phyloP scores from a whole-genome alignment of 805 yeast genomes.

The Cyberlindnera maritima region DNA sequence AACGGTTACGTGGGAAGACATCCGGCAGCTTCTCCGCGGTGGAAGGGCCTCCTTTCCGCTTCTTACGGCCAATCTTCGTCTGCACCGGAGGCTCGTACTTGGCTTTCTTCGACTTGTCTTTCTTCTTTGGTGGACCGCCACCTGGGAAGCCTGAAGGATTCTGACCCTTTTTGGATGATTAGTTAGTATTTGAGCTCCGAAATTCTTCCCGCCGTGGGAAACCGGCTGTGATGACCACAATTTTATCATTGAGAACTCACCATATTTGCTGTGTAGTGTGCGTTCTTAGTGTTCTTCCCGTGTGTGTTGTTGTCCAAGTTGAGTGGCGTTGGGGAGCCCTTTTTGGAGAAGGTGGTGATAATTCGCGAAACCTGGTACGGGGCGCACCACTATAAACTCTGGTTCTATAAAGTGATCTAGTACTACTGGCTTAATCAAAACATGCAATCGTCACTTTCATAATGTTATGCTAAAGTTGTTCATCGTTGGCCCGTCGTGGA shows the following conservation, averaged over 20 bases:
- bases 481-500: constrained; percentile 54
- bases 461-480: constrained; percentile 67
- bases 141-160: constrained; percentile 51
- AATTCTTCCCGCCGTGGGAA: too few relatives aligned
- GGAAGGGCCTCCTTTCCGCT: constrained; percentile 86
- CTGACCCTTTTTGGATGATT: constrained; percentile 45
- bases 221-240: too few relatives aligned
- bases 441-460: not conserved
- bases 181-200: too few relatives aligned
- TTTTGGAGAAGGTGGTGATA: too few relatives aligned
- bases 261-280: too few relatives aligned
- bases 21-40: constrained; percentile 81
- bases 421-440: too few relatives aligned
- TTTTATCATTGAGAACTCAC: too few relatives aligned
- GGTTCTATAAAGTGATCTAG: too few relatives aligned
- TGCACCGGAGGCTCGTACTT: constrained; percentile 99
- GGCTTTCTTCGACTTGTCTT: constrained; percentile 81
- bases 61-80: constrained; percentile 88
- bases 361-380: not conserved
- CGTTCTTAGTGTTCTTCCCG: not conserved
- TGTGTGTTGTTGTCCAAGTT: not conserved
- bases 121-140: constrained; percentile 46
- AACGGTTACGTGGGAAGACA: constrained; percentile 89
- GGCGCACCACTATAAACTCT: not conserved
- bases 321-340: not conserved